Evolutionary conservation across 768 basidiomycete genomes (phyloP), one percentile per base, ranked within the genome.

Genomic region (Chalciporus piperatus): DNA sequence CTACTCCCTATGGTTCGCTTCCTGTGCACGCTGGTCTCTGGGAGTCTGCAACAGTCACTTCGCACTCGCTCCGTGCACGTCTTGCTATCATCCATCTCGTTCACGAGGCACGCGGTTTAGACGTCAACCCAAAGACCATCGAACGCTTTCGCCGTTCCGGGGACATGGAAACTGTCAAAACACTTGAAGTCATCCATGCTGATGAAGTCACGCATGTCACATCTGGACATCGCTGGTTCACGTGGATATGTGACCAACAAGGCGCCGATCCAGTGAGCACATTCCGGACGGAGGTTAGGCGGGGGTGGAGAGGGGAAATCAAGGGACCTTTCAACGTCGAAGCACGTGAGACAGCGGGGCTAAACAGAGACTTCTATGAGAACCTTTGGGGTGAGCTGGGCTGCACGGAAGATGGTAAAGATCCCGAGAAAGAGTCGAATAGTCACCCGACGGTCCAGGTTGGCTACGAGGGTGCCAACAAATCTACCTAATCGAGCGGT

Each of bases 81-180:
- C 79, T 92, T 33, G 87, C 87, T 1, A 91, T 92, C 66, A 88
- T 94, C 59, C 89, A 91, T 58, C 81, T 92, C 14, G 88, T 92
- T 1, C 89, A 90, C 64, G 89, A 92, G 72, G 89, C 89, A 3
- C 73, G 89, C 23, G 90, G 90, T 5, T 74, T 93, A 16, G 91
- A 92, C 68, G 85, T 91, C 47, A 92, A 93, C 62, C 91, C 89
- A 1, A 76, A 75, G 19, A 90, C 88, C 6, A 90, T 93, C 48
- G 84, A 81, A 55, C 79, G 82, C 48, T 88, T 90, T 60, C 72
- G 79, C 6, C 75, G 78, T 33, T 83, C 83, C 12, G 82, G 84
- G 17, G 88, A 90, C 62, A 52, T 51, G 32, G 85, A 86, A 48
- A 87, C 81, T 39, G 85, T 89, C 39, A 67, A 74, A 14, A 79